Evolutionary conservation across 257 asterid species (phyloP).

Genomic region (Solanum neorickii): DNA sequence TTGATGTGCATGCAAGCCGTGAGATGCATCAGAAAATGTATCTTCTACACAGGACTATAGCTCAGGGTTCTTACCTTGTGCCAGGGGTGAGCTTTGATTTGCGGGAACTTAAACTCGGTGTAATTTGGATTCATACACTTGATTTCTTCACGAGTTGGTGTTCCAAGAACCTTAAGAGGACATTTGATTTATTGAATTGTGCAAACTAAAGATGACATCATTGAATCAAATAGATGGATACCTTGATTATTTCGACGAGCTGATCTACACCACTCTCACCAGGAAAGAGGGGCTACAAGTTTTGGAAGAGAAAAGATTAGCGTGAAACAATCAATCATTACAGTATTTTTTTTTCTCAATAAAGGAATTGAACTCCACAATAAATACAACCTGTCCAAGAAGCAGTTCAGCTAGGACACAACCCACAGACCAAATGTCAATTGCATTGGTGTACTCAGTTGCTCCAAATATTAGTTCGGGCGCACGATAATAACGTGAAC

Average conservation of each 20-base stretch:
- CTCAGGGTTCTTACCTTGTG: slow-evolving; percentile 38
- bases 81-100: slow-evolving; percentile 92
- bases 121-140: slow-evolving; percentile 90
- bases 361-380: not conserved
- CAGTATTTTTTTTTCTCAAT: not conserved
- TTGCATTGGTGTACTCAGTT: slow-evolving; percentile 69
- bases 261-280: slow-evolving; percentile 92
- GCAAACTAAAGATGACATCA: not conserved
- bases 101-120: slow-evolving; percentile 80
- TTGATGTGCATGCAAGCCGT: not conserved
- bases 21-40: not conserved
- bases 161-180: slow-evolving; percentile 52
- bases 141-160: slow-evolving; percentile 84
- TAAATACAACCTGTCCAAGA: slow-evolving; percentile 64
- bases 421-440: slow-evolving; percentile 85
- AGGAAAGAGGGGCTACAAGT: slow-evolving; percentile 63
- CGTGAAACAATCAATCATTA: not conserved
- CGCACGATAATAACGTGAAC: slow-evolving; percentile 77
- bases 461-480: slow-evolving; percentile 85
- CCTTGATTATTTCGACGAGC: slow-evolving; percentile 86
- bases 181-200: not conserved
- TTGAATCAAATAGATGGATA: not conserved
- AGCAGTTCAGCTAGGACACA: slow-evolving; percentile 86
- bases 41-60: not conserved
- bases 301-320: not conserved